phyloP scores from a whole-genome alignment of 2,329 filamentous ascomycete genomes.

The Diaporthe eres region DNA sequence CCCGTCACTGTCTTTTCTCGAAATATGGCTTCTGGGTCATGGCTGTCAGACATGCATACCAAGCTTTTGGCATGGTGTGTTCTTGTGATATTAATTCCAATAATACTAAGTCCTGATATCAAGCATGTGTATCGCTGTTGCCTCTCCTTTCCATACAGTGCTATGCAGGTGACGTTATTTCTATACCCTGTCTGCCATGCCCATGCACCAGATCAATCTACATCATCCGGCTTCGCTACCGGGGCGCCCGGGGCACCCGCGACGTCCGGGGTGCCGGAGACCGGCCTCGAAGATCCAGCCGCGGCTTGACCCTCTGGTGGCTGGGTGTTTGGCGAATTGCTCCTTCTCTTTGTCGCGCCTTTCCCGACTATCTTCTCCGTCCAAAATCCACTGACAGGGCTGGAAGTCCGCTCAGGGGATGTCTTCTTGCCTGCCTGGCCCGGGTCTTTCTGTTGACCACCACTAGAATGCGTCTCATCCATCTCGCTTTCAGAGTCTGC shows the following conservation, averaged over 20 bases:
- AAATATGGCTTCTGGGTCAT: not conserved
- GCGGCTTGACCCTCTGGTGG: not conserved
- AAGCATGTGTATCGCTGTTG: not conserved
- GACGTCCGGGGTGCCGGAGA: not conserved
- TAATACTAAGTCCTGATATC: not conserved
- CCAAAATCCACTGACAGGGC: constrained; percentile 58
- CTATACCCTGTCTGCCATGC: not conserved
- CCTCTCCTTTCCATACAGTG: constrained; percentile 1
- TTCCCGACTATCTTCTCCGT: constrained; percentile 63
- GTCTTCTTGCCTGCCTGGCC: constrained; percentile 43
- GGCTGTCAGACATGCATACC: not conserved
- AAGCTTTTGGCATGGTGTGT: not conserved
- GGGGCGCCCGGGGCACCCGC: not conserved
- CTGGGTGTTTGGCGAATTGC: constrained; percentile 25
- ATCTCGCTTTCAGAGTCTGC: constrained; percentile 66
- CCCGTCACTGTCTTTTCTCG: not conserved
- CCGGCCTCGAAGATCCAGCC: not conserved
- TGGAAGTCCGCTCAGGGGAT: constrained; percentile 42
- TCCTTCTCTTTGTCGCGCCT: constrained; percentile 43
- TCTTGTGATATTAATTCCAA: constrained; percentile 9
- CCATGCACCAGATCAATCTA: constrained; percentile 29
- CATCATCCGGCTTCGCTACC: constrained; percentile 33
- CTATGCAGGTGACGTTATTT: not conserved
- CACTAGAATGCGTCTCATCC: constrained; percentile 46
- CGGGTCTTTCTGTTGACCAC: constrained; percentile 32